These are phyloP conservation scores for Pseudocercospora cruenta DNA, from an alignment of 2,329 filamentous ascomycete species.

Conservation along the genomic window DNA sequence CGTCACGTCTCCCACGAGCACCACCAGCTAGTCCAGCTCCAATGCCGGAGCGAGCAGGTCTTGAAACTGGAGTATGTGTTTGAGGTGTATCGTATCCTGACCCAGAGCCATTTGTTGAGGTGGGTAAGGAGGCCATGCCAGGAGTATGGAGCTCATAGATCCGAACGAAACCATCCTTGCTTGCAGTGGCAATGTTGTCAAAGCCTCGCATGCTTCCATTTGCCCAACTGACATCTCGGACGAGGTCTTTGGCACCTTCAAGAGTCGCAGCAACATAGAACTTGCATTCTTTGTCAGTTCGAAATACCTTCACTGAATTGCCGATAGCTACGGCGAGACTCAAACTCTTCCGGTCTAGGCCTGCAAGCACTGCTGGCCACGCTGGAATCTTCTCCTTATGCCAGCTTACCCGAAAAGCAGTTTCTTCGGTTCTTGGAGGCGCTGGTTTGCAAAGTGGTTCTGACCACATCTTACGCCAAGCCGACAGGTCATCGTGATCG, in stretches of 20 bases:
- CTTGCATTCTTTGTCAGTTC: slow-evolving; percentile 72
- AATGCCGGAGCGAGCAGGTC: slow-evolving; percentile 50
- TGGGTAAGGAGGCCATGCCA: slow-evolving; percentile 35
- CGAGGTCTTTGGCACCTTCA: slow-evolving; percentile 71
- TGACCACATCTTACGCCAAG: slow-evolving; percentile 75
- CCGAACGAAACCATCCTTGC: slow-evolving; percentile 85
- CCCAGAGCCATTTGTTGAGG: slow-evolving; percentile 24
- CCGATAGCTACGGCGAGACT: slow-evolving; percentile 85
- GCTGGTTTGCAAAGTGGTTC: slow-evolving; percentile 68
- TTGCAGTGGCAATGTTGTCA: slow-evolving; percentile 88
- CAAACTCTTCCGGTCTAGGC: slow-evolving; percentile 77
- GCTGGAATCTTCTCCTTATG: slow-evolving; percentile 85
- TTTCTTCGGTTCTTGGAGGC: slow-evolving; percentile 80
- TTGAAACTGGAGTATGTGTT: slow-evolving; percentile 22
- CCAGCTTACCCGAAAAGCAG: slow-evolving; percentile 82
- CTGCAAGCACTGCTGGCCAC: slow-evolving; percentile 75
- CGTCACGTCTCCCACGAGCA: slow-evolving; percentile 55
- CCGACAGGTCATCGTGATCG: slow-evolving; percentile 76
- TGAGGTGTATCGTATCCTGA: slow-evolving; percentile 14
- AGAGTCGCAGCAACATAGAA: slow-evolving; percentile 86
- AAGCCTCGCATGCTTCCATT: slow-evolving; percentile 87
- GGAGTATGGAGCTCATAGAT: slow-evolving; percentile 79
- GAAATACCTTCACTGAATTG: slow-evolving; percentile 79
- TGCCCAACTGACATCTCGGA: slow-evolving; percentile 85
- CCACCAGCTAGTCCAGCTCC: slow-evolving; percentile 56